Evolutionary conservation across 106 monocot species (phyloP), one percentile per base, ranked within the genome.

Genomic region (Ottelia alismoides): DNA sequence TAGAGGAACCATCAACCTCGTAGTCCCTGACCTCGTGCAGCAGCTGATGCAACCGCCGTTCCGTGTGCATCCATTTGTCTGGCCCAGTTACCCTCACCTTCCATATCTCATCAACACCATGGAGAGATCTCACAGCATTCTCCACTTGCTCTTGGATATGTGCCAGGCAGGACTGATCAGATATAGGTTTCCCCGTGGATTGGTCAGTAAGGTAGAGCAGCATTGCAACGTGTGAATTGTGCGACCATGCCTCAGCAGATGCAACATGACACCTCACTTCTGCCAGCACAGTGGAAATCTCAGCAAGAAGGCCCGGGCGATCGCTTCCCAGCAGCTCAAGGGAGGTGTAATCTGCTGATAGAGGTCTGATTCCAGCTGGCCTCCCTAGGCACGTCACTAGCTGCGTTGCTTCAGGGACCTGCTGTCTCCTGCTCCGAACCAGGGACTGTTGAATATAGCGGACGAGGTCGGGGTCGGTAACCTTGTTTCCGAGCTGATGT

Each of bases 221-320:
- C 27, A 19, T 32, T 3, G 74, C 86, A 0, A 69, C 69, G 16
- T 66, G 70, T 1, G 61, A 16, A 20, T 65, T 70, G 71, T 81
- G 87, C 14, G 74, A 75, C 87, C 87, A 87, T 2, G 66, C 74
- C 59, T 69, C 64, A 23, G 51, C 59, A 10, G 57, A 62, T 0
- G 58, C 68, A 3, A 87, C 60, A 25, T 63, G 32, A 61, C 73
- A 77, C 14, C 51, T 48, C 19, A 77, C 32, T 22, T 66, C 62
- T 1, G 52, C 47, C 22, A 87, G 65, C 2, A 81, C 74, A 0
- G 80, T 69, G 0, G 58, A 57, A 17, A 87, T 57, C 35, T 74
- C 74, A 9, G 86, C 77, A 7, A 87, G 74, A 6, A 87, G 56
- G 10, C 86, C 86, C 1, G 86, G 80, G 9, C 62, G 53, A 58